phyloP scores from a whole-genome alignment of 257 asterid species.

The Echites panduratus region DNA sequence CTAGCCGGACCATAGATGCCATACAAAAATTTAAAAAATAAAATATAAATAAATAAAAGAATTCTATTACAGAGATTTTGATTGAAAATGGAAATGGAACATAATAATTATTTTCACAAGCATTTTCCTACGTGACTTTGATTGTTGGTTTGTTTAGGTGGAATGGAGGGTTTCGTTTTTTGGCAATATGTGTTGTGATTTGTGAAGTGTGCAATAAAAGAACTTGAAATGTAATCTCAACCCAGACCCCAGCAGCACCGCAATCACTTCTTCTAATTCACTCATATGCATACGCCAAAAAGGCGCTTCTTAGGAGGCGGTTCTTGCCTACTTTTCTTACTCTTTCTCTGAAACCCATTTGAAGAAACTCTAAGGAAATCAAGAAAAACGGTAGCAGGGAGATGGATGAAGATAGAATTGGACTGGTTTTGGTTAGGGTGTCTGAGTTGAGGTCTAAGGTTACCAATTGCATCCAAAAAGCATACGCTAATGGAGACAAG shows the following conservation, averaged over 20 bases:
- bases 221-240: constrained; percentile 9
- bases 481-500: constrained; percentile 10
- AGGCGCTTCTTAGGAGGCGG: constrained; percentile 19
- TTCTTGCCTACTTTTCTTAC: constrained; percentile 3
- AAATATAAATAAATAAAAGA: background rate
- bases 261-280: constrained; percentile 18
- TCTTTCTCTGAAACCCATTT: background rate
- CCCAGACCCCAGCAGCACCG: constrained; percentile 16
- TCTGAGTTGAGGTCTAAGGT: constrained; percentile 36
- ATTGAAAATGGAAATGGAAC: background rate
- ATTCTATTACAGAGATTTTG: background rate
- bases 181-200: constrained; percentile 1
- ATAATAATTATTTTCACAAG: no score
- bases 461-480: constrained; percentile 28
- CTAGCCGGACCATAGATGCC: background rate
- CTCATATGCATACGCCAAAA: background rate
- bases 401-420: constrained; percentile 45
- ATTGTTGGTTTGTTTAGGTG: background rate
- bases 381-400: background rate
- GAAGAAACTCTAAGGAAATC: background rate
- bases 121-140: no score
- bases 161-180: constrained; percentile 3
- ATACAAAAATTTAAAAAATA: background rate
- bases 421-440: constrained; percentile 35
- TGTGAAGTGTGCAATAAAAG: background rate